Base-by-base conservation (phyloP, 805 yeast species). In the Candida khao-thaluensis region DNA sequence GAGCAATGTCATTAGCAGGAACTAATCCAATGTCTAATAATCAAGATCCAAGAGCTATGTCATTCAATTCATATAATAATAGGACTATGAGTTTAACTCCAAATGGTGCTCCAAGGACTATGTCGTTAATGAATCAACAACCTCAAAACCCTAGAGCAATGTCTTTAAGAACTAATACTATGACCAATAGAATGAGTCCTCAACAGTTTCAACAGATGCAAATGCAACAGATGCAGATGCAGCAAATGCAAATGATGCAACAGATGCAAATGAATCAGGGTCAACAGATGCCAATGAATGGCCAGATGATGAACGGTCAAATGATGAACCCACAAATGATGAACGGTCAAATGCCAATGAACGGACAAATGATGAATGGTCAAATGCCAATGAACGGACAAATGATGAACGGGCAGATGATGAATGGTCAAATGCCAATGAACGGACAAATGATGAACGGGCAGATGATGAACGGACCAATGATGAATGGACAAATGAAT, bases 1-100 rank as follows among this genome's bases (percentile, higher is more conserved):
- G 73, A 30, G 71, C 74, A 6, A 68, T 60, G 63, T 59, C 71
- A 11, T 54, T 68, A 25, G 60, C 67, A 2, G 60, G 59, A 40
- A 66, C 64, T 35, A 62, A 50, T 45, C 71, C 62, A 27, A 59
- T 56, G 62, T 38, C 25, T 26, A 26, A 7, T 10, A 21, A 59
- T 78, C 4, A 48, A 11, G 52, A 50, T 16, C 54, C 52, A 27
- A 37, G 56, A 20, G 34, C 58, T 17, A 53, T 47, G 53, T 49
- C 58, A 7, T 45, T 52, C 18, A 49, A 44, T 16, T 27, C 41
- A 7, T 35, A 30, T 24, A 27, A 35, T 16, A 35, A 27, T 27
- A 39, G 52, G 44, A 36, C 51, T 17, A 48, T 50, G 54, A 46
- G 50, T 12, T 30, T 49, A 37, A 36, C 35, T 20, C 43, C 46